A percentile compares a stretch with the other conserved stretches of the same genome.
Evolutionary conservation across 345 rosid species (phyloP).

Genomic region (Turritis glabra): DNA sequence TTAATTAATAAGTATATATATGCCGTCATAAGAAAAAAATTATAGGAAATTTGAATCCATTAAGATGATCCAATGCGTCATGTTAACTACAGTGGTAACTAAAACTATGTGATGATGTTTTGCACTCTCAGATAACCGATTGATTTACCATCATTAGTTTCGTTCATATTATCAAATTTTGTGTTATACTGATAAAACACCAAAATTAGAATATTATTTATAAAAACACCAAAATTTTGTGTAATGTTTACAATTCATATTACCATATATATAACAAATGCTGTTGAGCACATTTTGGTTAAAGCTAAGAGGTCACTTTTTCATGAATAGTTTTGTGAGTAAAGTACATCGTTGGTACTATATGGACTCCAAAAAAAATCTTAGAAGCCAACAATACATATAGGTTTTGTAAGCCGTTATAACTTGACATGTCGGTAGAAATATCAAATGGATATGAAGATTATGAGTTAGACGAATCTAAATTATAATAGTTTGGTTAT

Average conservation of each 20-base stretch:
- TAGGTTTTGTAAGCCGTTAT: conserved; percentile 9
- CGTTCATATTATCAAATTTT: not conserved
- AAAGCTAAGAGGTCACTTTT: conserved; percentile 1
- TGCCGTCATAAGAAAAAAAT: too few species aligned
- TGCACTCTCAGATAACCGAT: not conserved
- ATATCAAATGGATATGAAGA: too few species aligned
- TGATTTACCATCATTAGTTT: not conserved
- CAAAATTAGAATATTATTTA: not conserved
- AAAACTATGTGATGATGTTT: not conserved
- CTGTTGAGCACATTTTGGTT: not conserved
- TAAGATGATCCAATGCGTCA: too few species aligned
- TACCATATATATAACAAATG: not conserved
- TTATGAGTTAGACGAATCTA: too few species aligned
- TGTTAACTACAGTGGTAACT: not conserved
- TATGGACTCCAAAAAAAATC: not conserved
- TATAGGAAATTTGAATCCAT: too few species aligned
- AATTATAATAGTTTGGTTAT: too few species aligned
- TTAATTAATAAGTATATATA: too few species aligned
- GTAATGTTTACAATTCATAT: not conserved
- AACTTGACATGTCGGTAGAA: conserved; percentile 20
- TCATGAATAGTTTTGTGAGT: conserved; percentile 8
- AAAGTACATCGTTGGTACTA: conserved; percentile 16
- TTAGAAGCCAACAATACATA: not conserved
- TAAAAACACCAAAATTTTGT: too few species aligned
- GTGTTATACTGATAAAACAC: not conserved